These are phyloP conservation scores for Cladochytrium replicatum DNA, from an alignment of 192 early-diverging fungal species.

Conservation along the genomic window DNA sequence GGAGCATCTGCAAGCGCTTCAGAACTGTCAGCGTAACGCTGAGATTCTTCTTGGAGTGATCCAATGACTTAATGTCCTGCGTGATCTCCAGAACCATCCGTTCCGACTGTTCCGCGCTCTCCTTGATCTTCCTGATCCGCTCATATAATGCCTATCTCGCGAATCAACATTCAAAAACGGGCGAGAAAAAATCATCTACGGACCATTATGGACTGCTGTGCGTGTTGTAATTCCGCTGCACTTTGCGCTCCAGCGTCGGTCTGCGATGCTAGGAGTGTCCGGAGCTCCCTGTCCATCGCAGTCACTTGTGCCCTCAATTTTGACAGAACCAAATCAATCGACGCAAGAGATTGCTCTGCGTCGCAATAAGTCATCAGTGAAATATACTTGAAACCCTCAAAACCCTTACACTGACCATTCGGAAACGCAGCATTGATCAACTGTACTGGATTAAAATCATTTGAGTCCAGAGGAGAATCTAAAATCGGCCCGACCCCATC, in stretches of 20 bases:
- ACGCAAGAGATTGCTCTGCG: constrained; percentile 52
- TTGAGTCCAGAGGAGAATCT: too few species aligned
- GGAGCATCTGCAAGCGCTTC: constrained; percentile 81
- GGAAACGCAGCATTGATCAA: constrained; percentile 78
- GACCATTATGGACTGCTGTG: constrained; percentile 68
- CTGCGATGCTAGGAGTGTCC: constrained; percentile 61
- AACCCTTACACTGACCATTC: constrained; percentile 37
- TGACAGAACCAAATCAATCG: constrained; percentile 51
- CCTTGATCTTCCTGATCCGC: constrained; percentile 73
- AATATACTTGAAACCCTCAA: neutral
- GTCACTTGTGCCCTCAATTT: constrained; percentile 52
- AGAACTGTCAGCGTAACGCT: constrained; percentile 69
- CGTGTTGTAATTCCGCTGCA: constrained; percentile 54
- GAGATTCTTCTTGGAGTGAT: constrained; percentile 88
- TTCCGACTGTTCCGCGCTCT: constrained; percentile 76
- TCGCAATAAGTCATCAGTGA: neutral
- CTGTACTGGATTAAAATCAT: constrained; percentile 59
- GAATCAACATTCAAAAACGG: constrained; percentile 13
- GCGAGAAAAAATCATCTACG: neutral
- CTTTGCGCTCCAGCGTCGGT: constrained; percentile 49
- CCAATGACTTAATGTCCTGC: constrained; percentile 87
- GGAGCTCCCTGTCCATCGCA: constrained; percentile 53
- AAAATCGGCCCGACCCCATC: too few species aligned
- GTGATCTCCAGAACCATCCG: constrained; percentile 90
- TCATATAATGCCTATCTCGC: constrained; percentile 57